These are phyloP conservation scores for Spatholobus suberectus DNA, from an alignment of 306 rosid species.

Conservation along the genomic window DNA sequence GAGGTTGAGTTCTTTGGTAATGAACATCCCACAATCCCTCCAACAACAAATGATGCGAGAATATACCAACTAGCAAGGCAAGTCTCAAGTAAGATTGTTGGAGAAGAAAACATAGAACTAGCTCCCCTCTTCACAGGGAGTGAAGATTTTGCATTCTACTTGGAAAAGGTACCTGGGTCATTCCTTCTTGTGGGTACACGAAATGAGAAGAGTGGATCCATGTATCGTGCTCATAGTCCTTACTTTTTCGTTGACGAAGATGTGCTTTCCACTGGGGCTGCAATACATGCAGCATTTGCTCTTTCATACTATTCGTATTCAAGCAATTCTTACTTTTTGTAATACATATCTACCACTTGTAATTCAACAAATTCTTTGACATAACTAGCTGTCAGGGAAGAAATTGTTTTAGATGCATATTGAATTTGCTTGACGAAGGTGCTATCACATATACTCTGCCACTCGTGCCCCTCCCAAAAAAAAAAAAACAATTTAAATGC, in stretches of 20 bases:
- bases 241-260: slow-evolving; percentile 68
- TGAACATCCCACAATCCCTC: slow-evolving; percentile 78
- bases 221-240: slow-evolving; percentile 69
- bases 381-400: neutral
- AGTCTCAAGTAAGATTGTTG: slow-evolving; percentile 66
- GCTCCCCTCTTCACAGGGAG: slow-evolving; percentile 75
- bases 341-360: neutral
- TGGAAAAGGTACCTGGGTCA: slow-evolving; percentile 78
- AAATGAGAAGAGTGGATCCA: slow-evolving; percentile 74
- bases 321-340: slow-evolving; percentile 43
- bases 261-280: slow-evolving; percentile 80
- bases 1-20: slow-evolving; percentile 71
- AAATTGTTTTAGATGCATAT: neutral
- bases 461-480: neutral
- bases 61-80: slow-evolving; percentile 60
- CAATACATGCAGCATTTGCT: slow-evolving; percentile 89
- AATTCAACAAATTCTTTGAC: slow-evolving; percentile 19
- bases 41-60: slow-evolving; percentile 65
- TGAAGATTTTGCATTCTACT: slow-evolving; percentile 91
- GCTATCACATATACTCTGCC: neutral
- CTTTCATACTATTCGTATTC: slow-evolving; percentile 67
- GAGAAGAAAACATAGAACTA: slow-evolving; percentile 61
- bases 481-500: neutral
- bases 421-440: neutral
- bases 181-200: slow-evolving; percentile 63